These are phyloP conservation scores for Pythium phragmitis DNA, from an alignment of 352 stramenopile species.

Conservation along the genomic window DNA sequence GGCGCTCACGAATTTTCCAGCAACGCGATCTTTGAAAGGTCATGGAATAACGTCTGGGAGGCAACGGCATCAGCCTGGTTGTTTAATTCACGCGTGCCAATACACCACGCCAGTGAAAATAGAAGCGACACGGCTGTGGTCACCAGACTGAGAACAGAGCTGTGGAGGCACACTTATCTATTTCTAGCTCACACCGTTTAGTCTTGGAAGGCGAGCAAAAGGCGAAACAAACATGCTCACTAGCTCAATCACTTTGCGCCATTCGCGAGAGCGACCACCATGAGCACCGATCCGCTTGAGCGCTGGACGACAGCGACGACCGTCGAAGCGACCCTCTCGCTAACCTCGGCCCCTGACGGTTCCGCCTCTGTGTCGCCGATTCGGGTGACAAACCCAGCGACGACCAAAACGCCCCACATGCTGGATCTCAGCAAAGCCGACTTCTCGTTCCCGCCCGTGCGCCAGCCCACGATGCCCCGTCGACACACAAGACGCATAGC, in stretches of 20 bases:
- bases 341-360: background rate
- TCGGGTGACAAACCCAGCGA: background rate
- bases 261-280: background rate
- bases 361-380: background rate
- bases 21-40: too few species aligned
- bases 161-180: too few species aligned
- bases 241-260: background rate
- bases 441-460: slow-evolving; percentile 20
- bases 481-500: slow-evolving; percentile 17
- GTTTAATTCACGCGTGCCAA: too few species aligned
- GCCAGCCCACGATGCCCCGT: slow-evolving; percentile 3
- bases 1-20: too few species aligned
- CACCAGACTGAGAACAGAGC: too few species aligned
- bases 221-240: background rate
- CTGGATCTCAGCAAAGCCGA: slow-evolving; percentile 24
- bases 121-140: too few species aligned
- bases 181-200: too few species aligned
- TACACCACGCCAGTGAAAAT: too few species aligned
- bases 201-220: background rate
- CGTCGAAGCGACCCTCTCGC: background rate
- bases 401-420: background rate
- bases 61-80: too few species aligned
- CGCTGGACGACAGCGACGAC: slow-evolving; percentile 1
- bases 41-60: too few species aligned
- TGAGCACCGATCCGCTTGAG: slow-evolving; percentile 12